Evolutionary conservation across 805 yeast genomes (phyloP).

Genomic region (Wickerhamiella azyma): DNA sequence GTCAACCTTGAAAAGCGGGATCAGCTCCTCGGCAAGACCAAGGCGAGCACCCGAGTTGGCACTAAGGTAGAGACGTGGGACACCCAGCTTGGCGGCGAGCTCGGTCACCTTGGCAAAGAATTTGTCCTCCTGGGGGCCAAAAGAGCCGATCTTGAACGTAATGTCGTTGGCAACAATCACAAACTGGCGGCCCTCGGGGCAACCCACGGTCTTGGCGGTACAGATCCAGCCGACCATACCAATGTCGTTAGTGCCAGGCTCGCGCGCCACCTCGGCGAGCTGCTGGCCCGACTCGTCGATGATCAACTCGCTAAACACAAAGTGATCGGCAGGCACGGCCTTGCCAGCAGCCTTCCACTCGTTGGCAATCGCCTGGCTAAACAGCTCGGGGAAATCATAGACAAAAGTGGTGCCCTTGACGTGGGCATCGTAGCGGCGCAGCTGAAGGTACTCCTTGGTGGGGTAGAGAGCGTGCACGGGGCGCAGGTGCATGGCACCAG

Average conservation of each 20-base stretch:
- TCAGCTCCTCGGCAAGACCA: constrained; percentile 92
- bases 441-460: constrained; percentile 95
- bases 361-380: constrained; percentile 78
- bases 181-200: constrained; percentile 90
- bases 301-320: constrained; percentile 70
- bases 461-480: constrained; percentile 94
- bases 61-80: constrained; percentile 89
- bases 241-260: constrained; percentile 87
- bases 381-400: constrained; percentile 96
- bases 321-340: constrained; percentile 52
- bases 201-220: constrained; percentile 87
- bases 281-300: constrained; percentile 63
- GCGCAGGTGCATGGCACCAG: constrained; percentile 96
- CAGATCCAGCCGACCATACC: constrained; percentile 98
- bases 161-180: constrained; percentile 92
- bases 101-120: constrained; percentile 90
- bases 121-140: constrained; percentile 90
- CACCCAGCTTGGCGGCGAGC: constrained; percentile 75
- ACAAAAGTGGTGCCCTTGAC: constrained; percentile 96
- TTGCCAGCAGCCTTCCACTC: constrained; percentile 59
- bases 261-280: constrained; percentile 80
- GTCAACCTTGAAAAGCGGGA: constrained; percentile 78
- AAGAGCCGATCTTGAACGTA: constrained; percentile 95
- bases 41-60: constrained; percentile 99
- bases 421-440: constrained; percentile 97